These are phyloP conservation scores for Fraxinus ornus DNA, from an alignment of 305 asterid genomes.

Conservation along the genomic window DNA sequence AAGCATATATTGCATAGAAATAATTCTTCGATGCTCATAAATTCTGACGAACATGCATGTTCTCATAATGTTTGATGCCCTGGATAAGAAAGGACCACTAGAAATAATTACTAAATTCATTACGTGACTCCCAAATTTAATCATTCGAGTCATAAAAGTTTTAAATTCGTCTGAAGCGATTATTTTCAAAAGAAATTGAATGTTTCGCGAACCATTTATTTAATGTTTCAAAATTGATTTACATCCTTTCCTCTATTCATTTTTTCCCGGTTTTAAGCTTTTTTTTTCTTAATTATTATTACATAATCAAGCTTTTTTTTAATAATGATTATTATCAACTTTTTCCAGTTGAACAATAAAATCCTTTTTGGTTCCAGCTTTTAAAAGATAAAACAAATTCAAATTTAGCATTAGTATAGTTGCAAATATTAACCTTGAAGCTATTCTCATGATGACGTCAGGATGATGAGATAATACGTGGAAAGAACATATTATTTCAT, in stretches of 20 bases:
- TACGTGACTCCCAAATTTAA: not conserved
- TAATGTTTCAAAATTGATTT: not conserved
- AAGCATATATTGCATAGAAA: not conserved
- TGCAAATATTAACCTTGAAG: not conserved
- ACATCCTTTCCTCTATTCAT: not conserved
- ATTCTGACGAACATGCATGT: constrained; percentile 28
- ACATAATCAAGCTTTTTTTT: no score
- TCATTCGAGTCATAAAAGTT: no score
- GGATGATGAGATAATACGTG: constrained; percentile 27
- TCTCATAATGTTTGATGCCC: not conserved
- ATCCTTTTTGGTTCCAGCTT: not conserved
- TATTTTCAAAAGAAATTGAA: constrained; percentile 16
- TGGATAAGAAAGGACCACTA: not conserved
- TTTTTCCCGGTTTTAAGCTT: not conserved
- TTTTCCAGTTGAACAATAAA: not conserved
- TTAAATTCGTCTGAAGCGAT: not conserved
- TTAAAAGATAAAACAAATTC: not conserved
- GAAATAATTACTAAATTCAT: no score
- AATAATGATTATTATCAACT: not conserved
- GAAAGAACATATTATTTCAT: not conserved
- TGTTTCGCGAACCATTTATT: no score
- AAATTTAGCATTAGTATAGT: no score
- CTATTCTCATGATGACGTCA: constrained; percentile 34
- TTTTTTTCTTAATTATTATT: no score
- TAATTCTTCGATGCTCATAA: not conserved